Conservation (phyloP, 805 yeast species). For the Helenozyma rhizophorensis region DNA sequence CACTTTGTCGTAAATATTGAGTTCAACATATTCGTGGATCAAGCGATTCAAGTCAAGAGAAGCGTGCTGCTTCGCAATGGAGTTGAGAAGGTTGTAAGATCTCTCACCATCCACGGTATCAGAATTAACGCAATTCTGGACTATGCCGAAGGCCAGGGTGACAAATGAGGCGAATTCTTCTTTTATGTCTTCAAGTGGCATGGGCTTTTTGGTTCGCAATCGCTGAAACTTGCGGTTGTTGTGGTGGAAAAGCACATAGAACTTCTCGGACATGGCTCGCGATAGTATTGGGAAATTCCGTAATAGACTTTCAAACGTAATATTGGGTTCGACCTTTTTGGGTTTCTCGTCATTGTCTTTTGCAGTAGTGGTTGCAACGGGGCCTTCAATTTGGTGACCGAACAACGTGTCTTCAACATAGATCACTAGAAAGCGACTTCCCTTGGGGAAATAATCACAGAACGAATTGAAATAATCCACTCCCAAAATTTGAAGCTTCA, state of each 20-base stretch:
- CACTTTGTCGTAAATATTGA: conserved; percentile 58
- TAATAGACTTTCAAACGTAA: conserved; percentile 34
- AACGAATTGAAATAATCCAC: conserved; percentile 51
- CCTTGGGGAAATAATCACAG: conserved; percentile 56
- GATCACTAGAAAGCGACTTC: conserved; percentile 52
- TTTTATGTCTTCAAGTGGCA: conserved; percentile 22
- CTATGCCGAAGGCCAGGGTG: conserved; percentile 30
- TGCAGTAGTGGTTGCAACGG: no score
- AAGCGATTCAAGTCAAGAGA: conserved; percentile 46
- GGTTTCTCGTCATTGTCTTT: no score
- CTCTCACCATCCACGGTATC: conserved; percentile 34
- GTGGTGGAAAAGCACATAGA: conserved; percentile 37
- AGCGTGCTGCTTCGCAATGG: conserved; percentile 31
- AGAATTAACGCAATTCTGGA: conserved; percentile 35
- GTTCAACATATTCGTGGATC: conserved; percentile 69
- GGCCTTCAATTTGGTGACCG: conserved; percentile 2
- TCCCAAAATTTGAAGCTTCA: conserved; percentile 39
- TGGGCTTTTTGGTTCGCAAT: conserved; percentile 27
- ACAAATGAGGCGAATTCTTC: conserved; percentile 30
- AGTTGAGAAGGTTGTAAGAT: conserved; percentile 26
- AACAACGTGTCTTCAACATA: conserved; percentile 42
- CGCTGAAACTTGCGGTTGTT: conserved; percentile 30
- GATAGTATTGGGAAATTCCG: conserved; percentile 38
- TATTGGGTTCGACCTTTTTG: neutral
- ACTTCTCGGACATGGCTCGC: conserved; percentile 35